Evolutionary conservation across 345 rosid species (phyloP), one percentile per base, ranked within the genome.

Genomic region (Euphorbia lathyris): DNA sequence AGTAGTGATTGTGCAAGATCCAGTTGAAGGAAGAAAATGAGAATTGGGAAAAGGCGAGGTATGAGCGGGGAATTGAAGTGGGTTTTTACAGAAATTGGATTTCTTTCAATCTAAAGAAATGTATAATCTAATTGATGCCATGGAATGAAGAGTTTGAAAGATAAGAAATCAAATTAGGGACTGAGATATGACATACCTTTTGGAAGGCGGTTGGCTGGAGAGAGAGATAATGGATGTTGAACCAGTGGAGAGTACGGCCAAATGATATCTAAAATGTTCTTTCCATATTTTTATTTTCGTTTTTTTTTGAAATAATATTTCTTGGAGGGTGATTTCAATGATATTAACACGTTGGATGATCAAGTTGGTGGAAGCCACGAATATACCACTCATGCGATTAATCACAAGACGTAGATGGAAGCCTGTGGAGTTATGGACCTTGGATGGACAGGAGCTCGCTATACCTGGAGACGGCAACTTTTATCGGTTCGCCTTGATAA

Each of bases 61-160:
- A 16, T 78, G 77, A 58, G 85, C 82, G 58, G 76, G 68, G 12
- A 81, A 72, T 45, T 77, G 90, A 53, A 75, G 59, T 3, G 87
- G 79, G 79, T 74, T 83, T 34, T 42, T 63, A 1, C 74, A 73
- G 76, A 85, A 72, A 75, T 40, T 78, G 13, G 83, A 77, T 75
- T 82, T 86, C 70, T 82, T 86, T 25, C 81, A 16, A 73, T 86
- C 87, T 63, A 81, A 9, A 55, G 81, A 76, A 75, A 81, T 69
- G 66, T 86, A 67, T 1, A 86, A 43, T 66, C 76, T 85, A 58
- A 84, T 47, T 19, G 89, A 93, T 64, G 85, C 87, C 97, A 88
- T 90, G 13, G 4, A 40, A 34, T 23, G 8, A 50, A 53, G 11
- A 1, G 17, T 17, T 0, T 4, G 3, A 25, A 17, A 34, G 36